Evolutionary conservation across 176 grass and related monocot species (phyloP).

Genomic region (barley (Hordeum vulgare)): MorexV3_pseudomolecules_assembly NC_058519.1:503819385-503819884

Average conservation of each 20-base stretch:
- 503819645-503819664: slow-evolving; percentile 4
- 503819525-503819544: not conserved
- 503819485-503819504: not conserved
- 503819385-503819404: slow-evolving; percentile 3
- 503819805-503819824: too few relatives aligned
- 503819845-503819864: too few relatives aligned
- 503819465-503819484: not conserved
- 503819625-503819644: not conserved
- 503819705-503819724: not conserved
- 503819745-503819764: not conserved
- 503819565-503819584: not conserved
- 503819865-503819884: too few relatives aligned
- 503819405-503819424: not conserved
- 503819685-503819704: too few relatives aligned
- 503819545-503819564: not conserved
- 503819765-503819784: too few relatives aligned
- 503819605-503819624: slow-evolving; percentile 24
- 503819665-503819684: not conserved
- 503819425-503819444: slow-evolving; percentile 16
- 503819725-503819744: not conserved
- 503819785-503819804: too few relatives aligned
- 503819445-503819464: slow-evolving; percentile 1
- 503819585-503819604: not conserved
- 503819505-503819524: not conserved
- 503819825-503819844: too few relatives aligned